Percentiles rank a stretch among this genome's conserved stretches.
Conservation (phyloP, 1,284 basidiomycete genomes). For the Puccinia triticina region DNA sequence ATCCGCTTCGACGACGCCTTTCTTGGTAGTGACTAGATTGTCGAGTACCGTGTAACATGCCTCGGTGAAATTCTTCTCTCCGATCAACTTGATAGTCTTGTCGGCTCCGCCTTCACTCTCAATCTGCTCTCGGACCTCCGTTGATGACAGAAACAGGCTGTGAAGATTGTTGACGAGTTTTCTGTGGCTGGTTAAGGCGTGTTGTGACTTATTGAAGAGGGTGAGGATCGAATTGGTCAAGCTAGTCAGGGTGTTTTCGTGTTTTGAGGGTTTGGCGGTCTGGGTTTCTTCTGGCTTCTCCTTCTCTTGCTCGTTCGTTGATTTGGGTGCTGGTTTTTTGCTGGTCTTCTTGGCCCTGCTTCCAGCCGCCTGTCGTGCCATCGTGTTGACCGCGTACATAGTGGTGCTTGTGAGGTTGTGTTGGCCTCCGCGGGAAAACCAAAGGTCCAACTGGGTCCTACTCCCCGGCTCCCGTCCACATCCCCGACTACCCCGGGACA, state of each 20-base stretch:
- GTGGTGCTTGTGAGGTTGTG: neutral
- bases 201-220: constrained; percentile 78
- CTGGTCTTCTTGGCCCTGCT: neutral
- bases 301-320: neutral
- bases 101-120: constrained; percentile 62
- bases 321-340: neutral
- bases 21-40: constrained; percentile 71
- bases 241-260: constrained; percentile 22
- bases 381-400: too few species aligned
- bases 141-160: constrained; percentile 76
- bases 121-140: constrained; percentile 66
- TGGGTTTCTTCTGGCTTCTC: neutral
- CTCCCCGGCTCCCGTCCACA: too few species aligned
- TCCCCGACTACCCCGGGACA: too few species aligned
- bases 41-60: constrained; percentile 67
- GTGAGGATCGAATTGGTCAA: constrained; percentile 32
- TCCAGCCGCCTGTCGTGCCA: neutral
- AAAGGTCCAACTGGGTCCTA: too few species aligned
- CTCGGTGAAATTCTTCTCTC: constrained; percentile 79
- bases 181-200: constrained; percentile 78
- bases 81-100: constrained; percentile 66
- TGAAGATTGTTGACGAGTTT: constrained; percentile 87
- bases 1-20: constrained; percentile 78
- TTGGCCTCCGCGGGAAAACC: too few species aligned
- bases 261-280: constrained; percentile 13